Evolutionary conservation across 495 filamentous ascomycete species (phyloP).

Genomic region (Friedmanniomyces endolithicus): DNA sequence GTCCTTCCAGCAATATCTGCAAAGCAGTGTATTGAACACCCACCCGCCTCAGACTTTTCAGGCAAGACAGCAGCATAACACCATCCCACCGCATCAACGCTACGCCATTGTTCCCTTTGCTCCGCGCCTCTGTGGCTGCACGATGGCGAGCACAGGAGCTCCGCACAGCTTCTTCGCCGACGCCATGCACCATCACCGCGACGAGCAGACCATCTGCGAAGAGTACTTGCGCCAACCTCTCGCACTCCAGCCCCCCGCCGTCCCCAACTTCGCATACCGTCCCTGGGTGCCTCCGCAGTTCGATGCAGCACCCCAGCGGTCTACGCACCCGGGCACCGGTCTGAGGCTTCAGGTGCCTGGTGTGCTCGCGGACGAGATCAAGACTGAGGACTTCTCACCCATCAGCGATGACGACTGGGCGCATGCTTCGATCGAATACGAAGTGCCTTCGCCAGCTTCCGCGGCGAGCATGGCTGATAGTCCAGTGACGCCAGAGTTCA

Average conservation of each 20-base stretch:
- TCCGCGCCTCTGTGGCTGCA: not conserved
- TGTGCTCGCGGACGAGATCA: not conserved
- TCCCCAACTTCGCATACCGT: not conserved
- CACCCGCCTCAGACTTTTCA: not conserved
- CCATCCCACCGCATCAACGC: not conserved
- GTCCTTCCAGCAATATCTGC: not conserved
- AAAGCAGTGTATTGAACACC: not conserved
- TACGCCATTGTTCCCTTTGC: not conserved
- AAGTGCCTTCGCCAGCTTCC: slow-evolving; percentile 2
- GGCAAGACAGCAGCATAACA: not conserved
- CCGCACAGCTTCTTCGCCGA: slow-evolving; percentile 4
- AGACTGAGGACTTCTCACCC: not conserved
- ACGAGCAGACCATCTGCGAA: not conserved
- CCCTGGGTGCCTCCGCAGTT: not conserved
- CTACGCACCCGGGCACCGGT: not conserved
- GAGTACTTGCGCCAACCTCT: not conserved
- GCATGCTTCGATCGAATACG: slow-evolving; percentile 2
- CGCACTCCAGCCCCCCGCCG: not conserved
- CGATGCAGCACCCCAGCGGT: not conserved
- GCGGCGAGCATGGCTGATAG: not conserved
- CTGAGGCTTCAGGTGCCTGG: not conserved
- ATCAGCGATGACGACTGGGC: slow-evolving; percentile 7
- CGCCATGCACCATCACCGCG: not conserved
- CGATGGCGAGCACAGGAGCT: not conserved
- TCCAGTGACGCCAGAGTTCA: slow-evolving; percentile 2